Evolutionary conservation across 2,329 filamentous ascomycete genomes (phyloP).

Genomic region (Sarocladium kiliense): DNA sequence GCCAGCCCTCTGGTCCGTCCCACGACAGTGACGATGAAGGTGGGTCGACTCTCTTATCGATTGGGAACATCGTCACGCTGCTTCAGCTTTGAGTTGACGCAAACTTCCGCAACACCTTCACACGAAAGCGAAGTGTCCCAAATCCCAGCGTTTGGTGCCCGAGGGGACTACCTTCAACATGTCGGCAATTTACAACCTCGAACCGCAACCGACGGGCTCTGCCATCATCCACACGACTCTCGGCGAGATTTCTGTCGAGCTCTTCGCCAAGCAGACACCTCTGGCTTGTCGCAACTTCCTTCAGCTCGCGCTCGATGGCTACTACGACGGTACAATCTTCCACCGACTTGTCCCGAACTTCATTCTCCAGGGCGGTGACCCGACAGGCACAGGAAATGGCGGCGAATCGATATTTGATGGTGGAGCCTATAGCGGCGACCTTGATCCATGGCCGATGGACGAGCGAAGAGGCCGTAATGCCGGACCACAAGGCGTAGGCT

Average conservation of each 20-base stretch:
- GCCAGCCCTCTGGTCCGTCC: too few species aligned
- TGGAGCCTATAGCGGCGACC: conserved; percentile 65
- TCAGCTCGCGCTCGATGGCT: conserved; percentile 89
- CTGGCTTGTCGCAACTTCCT: conserved; percentile 92
- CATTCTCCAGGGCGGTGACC: conserved; percentile 91
- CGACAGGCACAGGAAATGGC: conserved; percentile 85
- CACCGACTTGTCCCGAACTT: conserved; percentile 90
- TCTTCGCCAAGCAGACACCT: conserved; percentile 93
- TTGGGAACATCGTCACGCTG: not conserved
- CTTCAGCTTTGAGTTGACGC: not conserved
- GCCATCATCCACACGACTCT: conserved; percentile 84
- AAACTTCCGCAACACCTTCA: not conserved
- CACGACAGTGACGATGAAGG: not conserved
- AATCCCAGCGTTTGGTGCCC: too few species aligned
- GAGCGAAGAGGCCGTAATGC: conserved; percentile 57
- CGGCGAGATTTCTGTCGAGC: conserved; percentile 84
- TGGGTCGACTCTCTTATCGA: not conserved
- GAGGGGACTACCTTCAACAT: conserved; percentile 39
- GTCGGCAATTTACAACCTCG: conserved; percentile 89
- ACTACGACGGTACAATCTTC: conserved; percentile 91
- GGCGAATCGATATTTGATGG: conserved; percentile 91
- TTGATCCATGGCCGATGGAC: conserved; percentile 69
- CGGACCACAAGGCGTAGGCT: conserved; percentile 53
- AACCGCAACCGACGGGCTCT: conserved; percentile 89
- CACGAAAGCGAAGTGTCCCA: too few species aligned